These are phyloP conservation scores for Eucalyptus cladocalyx DNA, from an alignment of 345 rosid species.

Conservation along the genomic window DNA sequence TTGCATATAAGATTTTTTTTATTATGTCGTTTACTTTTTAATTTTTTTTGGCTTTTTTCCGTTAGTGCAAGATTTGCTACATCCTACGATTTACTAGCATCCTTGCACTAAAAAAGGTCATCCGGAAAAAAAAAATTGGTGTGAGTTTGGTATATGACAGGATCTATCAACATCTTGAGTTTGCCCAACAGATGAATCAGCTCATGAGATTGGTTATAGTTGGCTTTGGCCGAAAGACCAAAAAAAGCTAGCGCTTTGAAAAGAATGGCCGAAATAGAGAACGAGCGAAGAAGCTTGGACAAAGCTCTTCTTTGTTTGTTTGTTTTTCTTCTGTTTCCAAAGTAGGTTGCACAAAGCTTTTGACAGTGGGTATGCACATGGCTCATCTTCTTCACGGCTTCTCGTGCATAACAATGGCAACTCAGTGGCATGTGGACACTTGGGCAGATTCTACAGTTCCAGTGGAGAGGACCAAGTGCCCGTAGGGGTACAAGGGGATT, in stretches of 20 bases:
- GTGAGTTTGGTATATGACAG: neutral
- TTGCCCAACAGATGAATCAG: neutral
- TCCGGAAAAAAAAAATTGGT: neutral
- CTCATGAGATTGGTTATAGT: neutral
- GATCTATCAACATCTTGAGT: neutral
- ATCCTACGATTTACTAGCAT: neutral
- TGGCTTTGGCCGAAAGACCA: neutral
- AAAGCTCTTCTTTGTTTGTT: neutral
- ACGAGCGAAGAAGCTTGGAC: neutral
- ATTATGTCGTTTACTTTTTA: neutral
- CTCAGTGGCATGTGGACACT: neutral
- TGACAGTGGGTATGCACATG: neutral
- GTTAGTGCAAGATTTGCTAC: neutral
- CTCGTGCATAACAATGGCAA: neutral
- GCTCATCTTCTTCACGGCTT: neutral
- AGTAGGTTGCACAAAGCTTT: neutral
- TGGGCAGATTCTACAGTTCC: neutral
- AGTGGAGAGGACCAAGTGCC: neutral
- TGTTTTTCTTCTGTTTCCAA: neutral
- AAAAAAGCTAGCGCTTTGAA: neutral
- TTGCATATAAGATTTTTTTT: neutral
- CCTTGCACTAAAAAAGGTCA: neutral
- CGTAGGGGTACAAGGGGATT: neutral
- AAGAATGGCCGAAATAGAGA: neutral
- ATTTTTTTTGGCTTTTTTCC: neutral